phyloP scores from a whole-genome alignment of 139 green algal species.

The Haematococcus sp. region DNA sequence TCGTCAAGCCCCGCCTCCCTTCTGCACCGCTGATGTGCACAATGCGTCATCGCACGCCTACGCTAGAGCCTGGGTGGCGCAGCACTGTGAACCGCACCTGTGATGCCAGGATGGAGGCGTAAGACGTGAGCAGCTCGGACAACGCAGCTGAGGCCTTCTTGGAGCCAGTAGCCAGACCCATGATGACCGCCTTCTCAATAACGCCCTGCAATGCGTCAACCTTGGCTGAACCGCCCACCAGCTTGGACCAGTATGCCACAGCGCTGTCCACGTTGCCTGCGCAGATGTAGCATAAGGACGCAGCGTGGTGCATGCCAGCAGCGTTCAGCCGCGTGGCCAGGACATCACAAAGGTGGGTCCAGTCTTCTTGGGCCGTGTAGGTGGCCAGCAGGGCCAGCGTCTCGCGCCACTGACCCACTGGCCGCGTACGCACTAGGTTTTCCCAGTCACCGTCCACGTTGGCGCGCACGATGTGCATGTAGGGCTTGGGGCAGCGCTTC shows the following conservation, averaged over 20 bases:
- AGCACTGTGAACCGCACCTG: conserved; percentile 40
- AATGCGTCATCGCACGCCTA: no score
- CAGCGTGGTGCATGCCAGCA: conserved; percentile 74
- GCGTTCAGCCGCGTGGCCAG: conserved; percentile 64
- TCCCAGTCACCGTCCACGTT: conserved; percentile 72
- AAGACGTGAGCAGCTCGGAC: conserved; percentile 75
- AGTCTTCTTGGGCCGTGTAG: conserved; percentile 59
- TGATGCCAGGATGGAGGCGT: conserved; percentile 78
- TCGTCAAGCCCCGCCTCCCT: no score
- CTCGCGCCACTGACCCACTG: conserved; percentile 84
- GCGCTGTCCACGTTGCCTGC: conserved; percentile 84
- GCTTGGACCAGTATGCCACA: conserved; percentile 69
- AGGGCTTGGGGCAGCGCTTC: conserved; percentile 68
- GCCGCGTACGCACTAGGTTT: conserved; percentile 75
- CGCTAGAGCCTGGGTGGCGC: no score
- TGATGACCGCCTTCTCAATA: conserved; percentile 93
- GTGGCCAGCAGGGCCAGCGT: conserved; percentile 93
- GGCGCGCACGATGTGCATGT: conserved; percentile 57
- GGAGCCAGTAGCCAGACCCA: conserved; percentile 69
- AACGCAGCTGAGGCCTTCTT: conserved; percentile 55
- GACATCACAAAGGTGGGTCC: conserved; percentile 33
- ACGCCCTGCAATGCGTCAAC: conserved; percentile 63
- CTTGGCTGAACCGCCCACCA: conserved; percentile 7
- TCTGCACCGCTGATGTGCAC: no score
- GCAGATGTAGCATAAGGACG: conserved; percentile 90